Conservation (phyloP, 139 green algal genomes). For the Dunaliella sp. region DNA sequence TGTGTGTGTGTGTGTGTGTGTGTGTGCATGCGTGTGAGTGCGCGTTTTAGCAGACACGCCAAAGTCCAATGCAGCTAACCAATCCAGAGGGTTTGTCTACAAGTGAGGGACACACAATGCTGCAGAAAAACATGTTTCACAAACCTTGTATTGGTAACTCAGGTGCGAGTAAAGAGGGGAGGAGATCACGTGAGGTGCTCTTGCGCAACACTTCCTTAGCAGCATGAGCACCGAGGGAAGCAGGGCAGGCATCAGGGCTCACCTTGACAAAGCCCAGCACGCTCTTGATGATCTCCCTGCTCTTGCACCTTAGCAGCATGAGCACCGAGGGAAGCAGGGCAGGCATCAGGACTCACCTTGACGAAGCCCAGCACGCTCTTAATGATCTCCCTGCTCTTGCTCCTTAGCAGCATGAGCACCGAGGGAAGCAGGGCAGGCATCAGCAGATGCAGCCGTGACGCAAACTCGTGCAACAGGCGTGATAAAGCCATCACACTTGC, state of each 20-base stretch:
- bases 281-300: conserved; percentile 86
- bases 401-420: conserved; percentile 83
- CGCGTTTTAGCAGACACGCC: no score
- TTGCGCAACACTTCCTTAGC: conserved; percentile 76
- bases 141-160: not conserved
- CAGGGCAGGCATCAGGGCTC: conserved; percentile 51
- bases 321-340: conserved; percentile 80
- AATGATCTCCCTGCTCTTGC: conserved; percentile 84
- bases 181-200: no score
- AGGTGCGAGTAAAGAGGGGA: no score
- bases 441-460: conserved; percentile 47
- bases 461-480: conserved; percentile 93
- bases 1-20: not conserved
- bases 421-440: conserved; percentile 72
- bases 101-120: not conserved
- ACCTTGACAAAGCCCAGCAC: conserved; percentile 94
- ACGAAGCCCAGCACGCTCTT: conserved; percentile 92
- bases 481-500: conserved; percentile 85
- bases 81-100: no score
- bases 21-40: not conserved
- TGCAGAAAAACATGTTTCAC: not conserved
- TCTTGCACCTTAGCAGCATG: conserved; percentile 79
- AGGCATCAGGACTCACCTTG: conserved; percentile 73
- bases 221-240: conserved; percentile 85
- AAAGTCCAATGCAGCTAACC: no score